Conservation (phyloP, 2,329 filamentous ascomycete species). For the Leptoxyphium fumago region DNA sequence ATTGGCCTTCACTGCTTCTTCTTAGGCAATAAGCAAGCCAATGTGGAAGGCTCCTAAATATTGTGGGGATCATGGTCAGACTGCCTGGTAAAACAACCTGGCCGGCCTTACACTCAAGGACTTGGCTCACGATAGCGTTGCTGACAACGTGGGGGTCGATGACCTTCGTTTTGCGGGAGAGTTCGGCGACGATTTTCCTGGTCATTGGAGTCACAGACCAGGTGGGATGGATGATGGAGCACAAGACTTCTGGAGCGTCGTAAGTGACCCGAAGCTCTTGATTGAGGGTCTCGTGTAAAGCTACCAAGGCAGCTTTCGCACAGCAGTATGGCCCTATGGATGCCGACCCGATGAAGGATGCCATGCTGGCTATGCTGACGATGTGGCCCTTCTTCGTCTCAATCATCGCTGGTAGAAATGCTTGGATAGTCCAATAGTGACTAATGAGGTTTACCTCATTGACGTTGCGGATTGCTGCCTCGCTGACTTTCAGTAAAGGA, state of each 20-base stretch:
- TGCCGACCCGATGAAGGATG: slow-evolving; percentile 28
- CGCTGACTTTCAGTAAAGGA: slow-evolving; percentile 32
- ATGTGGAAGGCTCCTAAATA: slow-evolving; percentile 6
- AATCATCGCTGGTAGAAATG: slow-evolving; percentile 39
- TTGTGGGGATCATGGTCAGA: slow-evolving; percentile 2
- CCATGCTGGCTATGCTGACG: slow-evolving; percentile 40
- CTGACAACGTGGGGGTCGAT: slow-evolving; percentile 26
- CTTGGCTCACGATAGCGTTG: slow-evolving; percentile 29
- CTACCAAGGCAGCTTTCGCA: slow-evolving; percentile 37
- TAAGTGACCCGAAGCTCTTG: slow-evolving; percentile 28
- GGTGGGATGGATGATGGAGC: slow-evolving; percentile 27
- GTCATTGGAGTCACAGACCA: slow-evolving; percentile 29
- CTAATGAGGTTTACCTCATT: slow-evolving; percentile 39
- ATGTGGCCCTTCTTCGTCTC: slow-evolving; percentile 39
- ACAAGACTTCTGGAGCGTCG: slow-evolving; percentile 28
- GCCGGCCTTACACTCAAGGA: slow-evolving; percentile 25
- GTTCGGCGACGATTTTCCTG: slow-evolving; percentile 16
- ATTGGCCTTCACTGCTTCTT: no score
- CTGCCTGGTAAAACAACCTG: slow-evolving; percentile 25
- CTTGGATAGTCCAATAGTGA: slow-evolving; percentile 36
- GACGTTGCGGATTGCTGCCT: slow-evolving; percentile 30
- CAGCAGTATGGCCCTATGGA: slow-evolving; percentile 38
- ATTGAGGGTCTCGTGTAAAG: slow-evolving; percentile 37
- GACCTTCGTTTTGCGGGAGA: slow-evolving; percentile 20
- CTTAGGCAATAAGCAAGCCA: slow-evolving; percentile 2